Evolutionary conservation across 805 yeast species (phyloP).

Genomic region (Suhomyces vadensis): DNA sequence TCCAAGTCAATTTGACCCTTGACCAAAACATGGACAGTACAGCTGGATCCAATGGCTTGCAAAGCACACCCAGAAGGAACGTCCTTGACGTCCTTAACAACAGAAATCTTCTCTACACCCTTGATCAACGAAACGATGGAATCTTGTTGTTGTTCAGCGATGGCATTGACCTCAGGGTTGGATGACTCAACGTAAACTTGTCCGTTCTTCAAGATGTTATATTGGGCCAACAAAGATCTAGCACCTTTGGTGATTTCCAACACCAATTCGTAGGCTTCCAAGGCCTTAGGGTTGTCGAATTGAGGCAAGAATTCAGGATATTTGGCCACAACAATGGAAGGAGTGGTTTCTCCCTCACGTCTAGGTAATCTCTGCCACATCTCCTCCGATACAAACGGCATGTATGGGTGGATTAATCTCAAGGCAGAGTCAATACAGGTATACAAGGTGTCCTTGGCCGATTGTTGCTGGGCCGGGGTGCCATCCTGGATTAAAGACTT

Average conservation of each 20-base stretch:
- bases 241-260: slow-evolving; percentile 87
- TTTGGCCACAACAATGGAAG: slow-evolving; percentile 72
- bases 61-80: slow-evolving; percentile 92
- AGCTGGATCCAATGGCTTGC: slow-evolving; percentile 74
- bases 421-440: slow-evolving; percentile 90
- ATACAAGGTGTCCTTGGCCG: slow-evolving; percentile 93
- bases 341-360: slow-evolving; percentile 67
- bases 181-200: slow-evolving; percentile 78
- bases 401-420: slow-evolving; percentile 92
- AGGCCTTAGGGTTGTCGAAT: slow-evolving; percentile 65
- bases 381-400: slow-evolving; percentile 97
- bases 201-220: slow-evolving; percentile 84
- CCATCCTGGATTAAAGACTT: slow-evolving; percentile 92
- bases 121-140: slow-evolving; percentile 91
- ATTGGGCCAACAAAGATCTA: slow-evolving; percentile 89
- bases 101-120: slow-evolving; percentile 75
- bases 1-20: slow-evolving; percentile 94
- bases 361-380: slow-evolving; percentile 98
- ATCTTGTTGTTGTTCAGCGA: slow-evolving; percentile 69
- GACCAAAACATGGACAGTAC: slow-evolving; percentile 85
- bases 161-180: slow-evolving; percentile 46
- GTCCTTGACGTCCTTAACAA: slow-evolving; percentile 53
- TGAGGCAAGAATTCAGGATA: slow-evolving; percentile 69
- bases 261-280: slow-evolving; percentile 76
- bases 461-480: slow-evolving; percentile 73